Evolutionary conservation across 2,329 filamentous ascomycete genomes (phyloP), one percentile per base, ranked within the genome.

Genomic region (Pestalotiopsis sp.): DNA sequence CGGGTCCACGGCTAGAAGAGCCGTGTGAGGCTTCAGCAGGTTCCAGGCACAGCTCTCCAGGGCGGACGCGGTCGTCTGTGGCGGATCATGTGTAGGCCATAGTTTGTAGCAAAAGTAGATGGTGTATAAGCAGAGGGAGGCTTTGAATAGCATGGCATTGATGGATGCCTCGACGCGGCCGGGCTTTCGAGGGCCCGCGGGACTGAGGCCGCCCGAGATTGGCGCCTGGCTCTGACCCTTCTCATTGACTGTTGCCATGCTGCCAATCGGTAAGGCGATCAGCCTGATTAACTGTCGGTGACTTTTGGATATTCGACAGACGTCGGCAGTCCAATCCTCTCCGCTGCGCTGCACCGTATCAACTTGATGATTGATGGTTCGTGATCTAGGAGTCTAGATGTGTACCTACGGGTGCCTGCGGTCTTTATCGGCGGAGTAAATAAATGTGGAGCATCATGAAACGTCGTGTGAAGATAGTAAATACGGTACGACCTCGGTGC

Each of bases 31-130:
- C 20, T 74, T 67, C 20, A 78, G 71, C 4, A 70, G 52, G 4
- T 59, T n/a, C 76, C 76, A 77, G 11, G 74, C 74, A 61, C 76
- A 78, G 4, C 69, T 68, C 61, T 76, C 72, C 1, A 77, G 57
- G 36, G 66, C 31, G 5, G 59, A 61, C 23, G 31, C 59, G 23
- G 59, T 17, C 12, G 59, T 11, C 9, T 5, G 13, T 14, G 25
- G 27, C 27, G 59, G 45, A 3, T 52, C 3, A 7, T n/a, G 20
- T n/a, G 6, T 52, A 3, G 7, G 1, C 45, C 45, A 52, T n/a
- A 52, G 6, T 17, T n/a, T 6, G 4, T n/a, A 59, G 57, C 11
- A 59, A 4, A 27, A 7, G 57, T 59, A 36, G 23, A 59, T 4
- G 9, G 7, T 13, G 23, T 59, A 59, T 14, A 27, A 17, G 45